Evolutionary conservation across 2,329 filamentous ascomycete genomes (phyloP).

Genomic region (Cladosporium sp.): DNA sequence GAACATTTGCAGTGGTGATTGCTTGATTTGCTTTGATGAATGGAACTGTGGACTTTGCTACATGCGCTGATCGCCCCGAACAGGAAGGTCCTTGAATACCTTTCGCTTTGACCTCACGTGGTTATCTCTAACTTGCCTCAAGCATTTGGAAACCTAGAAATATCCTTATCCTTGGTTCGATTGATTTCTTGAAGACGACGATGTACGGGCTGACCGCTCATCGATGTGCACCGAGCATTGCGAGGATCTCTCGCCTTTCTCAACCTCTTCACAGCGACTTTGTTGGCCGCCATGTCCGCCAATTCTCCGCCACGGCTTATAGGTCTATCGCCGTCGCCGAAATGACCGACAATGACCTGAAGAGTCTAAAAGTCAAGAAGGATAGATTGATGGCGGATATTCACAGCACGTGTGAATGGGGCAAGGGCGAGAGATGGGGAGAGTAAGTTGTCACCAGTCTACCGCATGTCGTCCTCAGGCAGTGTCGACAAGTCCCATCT

Average conservation of each 20-base stretch:
- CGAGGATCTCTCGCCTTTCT: not conserved
- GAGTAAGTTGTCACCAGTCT: slow-evolving; percentile 48
- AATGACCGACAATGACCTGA: slow-evolving; percentile 50
- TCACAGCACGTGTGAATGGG: slow-evolving; percentile 65
- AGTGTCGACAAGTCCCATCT: no score
- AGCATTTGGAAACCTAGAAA: no score
- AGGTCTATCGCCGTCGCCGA: slow-evolving; percentile 34
- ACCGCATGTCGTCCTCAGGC: not conserved
- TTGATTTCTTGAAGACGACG: no score
- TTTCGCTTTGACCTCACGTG: no score
- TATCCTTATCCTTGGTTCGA: no score
- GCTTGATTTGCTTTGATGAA: no score
- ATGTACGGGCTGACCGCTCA: not conserved
- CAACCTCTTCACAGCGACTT: not conserved
- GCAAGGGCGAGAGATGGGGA: slow-evolving; percentile 63
- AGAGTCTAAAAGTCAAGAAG: slow-evolving; percentile 54
- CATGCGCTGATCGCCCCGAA: no score
- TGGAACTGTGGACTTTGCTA: no score
- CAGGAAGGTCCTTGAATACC: no score
- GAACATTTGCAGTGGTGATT: no score
- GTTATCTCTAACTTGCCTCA: no score
- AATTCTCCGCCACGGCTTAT: slow-evolving; percentile 1
- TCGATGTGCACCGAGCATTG: not conserved
- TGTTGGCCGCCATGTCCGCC: not conserved
- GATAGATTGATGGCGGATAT: slow-evolving; percentile 59